Evolutionary conservation across 768 basidiomycete species (phyloP).

Genomic region (Termitomyces sp.): DNA sequence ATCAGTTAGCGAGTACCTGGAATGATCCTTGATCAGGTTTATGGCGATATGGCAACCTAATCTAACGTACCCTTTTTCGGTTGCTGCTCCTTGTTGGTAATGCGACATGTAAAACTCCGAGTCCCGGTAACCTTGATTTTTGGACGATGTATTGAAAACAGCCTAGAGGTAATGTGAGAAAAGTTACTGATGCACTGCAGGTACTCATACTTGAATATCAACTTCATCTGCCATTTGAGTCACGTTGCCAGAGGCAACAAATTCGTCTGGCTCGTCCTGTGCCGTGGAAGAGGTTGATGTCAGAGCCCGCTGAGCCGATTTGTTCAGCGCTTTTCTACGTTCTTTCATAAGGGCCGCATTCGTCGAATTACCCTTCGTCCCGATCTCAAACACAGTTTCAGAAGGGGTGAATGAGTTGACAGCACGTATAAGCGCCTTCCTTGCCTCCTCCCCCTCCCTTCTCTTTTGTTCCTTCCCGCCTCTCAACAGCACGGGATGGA

Average conservation of each 20-base stretch:
- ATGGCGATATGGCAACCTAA: background rate
- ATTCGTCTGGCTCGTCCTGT: constrained; percentile 28
- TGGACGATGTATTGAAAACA: constrained; percentile 55
- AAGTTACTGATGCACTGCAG: background rate
- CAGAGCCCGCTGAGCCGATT: constrained; percentile 48
- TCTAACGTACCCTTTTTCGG: constrained; percentile 79
- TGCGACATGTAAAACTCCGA: constrained; percentile 90
- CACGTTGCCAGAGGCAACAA: constrained; percentile 24
- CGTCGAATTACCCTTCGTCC: constrained; percentile 58
- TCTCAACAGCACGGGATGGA: constrained; percentile 67
- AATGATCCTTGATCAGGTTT: background rate
- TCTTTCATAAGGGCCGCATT: constrained; percentile 83
- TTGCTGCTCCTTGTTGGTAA: constrained; percentile 78
- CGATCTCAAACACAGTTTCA: constrained; percentile 91
- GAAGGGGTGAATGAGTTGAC: constrained; percentile 79
- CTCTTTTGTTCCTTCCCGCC: constrained; percentile 29
- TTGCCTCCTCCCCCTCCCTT: constrained; percentile 44
- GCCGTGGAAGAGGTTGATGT: constrained; percentile 24
- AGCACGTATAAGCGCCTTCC: constrained; percentile 62
- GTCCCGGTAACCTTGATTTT: constrained; percentile 61
- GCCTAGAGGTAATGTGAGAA: constrained; percentile 34
- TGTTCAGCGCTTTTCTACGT: constrained; percentile 70
- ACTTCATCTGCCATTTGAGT: constrained; percentile 76
- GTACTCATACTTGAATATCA: constrained; percentile 58
- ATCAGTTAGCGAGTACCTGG: constrained; percentile 83